Evolutionary conservation across 169 alveolate genomes (phyloP).

Genomic region (Cyclospora cayetanensis): DNA sequence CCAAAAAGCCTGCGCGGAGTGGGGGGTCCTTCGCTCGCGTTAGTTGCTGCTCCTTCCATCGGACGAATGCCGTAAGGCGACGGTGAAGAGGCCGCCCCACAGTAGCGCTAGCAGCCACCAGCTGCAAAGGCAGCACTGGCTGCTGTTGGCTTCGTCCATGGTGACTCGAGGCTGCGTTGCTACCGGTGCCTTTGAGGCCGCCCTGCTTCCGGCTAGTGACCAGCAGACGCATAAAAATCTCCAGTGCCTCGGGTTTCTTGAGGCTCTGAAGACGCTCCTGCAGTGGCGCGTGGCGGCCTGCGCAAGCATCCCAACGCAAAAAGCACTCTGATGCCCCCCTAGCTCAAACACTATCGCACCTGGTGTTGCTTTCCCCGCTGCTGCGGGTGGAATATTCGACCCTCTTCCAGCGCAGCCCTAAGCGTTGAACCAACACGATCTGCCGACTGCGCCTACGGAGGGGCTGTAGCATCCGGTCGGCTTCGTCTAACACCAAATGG

Average conservation of each 20-base stretch:
- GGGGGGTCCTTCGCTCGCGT: slow-evolving; percentile 35
- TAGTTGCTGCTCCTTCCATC: slow-evolving; percentile 60
- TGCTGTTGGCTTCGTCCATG: background rate
- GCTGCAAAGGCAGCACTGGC: slow-evolving; percentile 34
- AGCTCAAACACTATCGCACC: too few relatives aligned
- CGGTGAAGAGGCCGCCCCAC: slow-evolving; percentile 49
- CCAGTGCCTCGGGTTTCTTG: background rate
- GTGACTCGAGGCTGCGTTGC: background rate
- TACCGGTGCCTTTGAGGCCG: background rate
- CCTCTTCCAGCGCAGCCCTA: too few relatives aligned
- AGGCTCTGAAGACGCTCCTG: slow-evolving; percentile 31
- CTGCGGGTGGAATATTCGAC: too few relatives aligned
- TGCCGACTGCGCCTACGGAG: slow-evolving; percentile 31
- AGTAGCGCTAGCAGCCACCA: slow-evolving; percentile 45
- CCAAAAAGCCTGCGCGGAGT: background rate
- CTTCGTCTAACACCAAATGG: slow-evolving; percentile 29
- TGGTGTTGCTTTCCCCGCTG: too few relatives aligned
- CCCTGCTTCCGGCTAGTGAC: slow-evolving; percentile 12
- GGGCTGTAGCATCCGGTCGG: slow-evolving; percentile 41
- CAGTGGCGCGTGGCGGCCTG: slow-evolving; percentile 48
- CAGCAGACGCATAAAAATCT: slow-evolving; percentile 15
- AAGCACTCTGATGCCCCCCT: too few relatives aligned
- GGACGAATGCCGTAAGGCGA: background rate
- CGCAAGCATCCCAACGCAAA: too few relatives aligned
- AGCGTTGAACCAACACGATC: too few relatives aligned